Percentiles rank a stretch among this genome's conserved stretches.
These are phyloP conservation scores for Trametes versicolor DNA, from an alignment of 1,284 basidiomycete species.

Conservation along the genomic window DNA sequence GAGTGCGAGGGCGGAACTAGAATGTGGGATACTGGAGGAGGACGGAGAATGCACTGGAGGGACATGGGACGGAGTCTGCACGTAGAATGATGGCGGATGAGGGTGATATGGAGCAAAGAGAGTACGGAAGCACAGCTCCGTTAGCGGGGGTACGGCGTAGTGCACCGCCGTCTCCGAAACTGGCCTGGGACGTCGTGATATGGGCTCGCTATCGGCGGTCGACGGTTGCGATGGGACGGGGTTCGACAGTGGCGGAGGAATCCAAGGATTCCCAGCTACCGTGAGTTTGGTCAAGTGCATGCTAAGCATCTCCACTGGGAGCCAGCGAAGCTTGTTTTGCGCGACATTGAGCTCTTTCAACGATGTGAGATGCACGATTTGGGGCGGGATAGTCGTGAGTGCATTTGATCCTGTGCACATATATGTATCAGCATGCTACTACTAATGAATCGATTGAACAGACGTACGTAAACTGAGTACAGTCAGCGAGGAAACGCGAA, in stretches of 20 bases:
- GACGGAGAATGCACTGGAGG: background rate
- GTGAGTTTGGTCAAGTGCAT: conserved; percentile 59
- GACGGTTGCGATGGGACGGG: background rate
- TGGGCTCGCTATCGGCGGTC: background rate
- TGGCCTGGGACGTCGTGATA: conserved; percentile 17
- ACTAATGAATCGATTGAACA: too few species aligned
- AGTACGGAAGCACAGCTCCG: conserved; percentile 60
- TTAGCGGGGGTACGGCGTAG: conserved; percentile 53
- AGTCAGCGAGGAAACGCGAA: conserved; percentile 59
- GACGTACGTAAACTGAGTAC: conserved; percentile 66
- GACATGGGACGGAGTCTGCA: background rate
- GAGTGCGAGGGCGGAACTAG: background rate
- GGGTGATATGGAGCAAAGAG: conserved; percentile 50
- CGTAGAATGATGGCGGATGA: background rate
- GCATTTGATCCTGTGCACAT: conserved; percentile 60
- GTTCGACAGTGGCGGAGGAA: conserved; percentile 45
- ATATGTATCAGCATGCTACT: background rate
- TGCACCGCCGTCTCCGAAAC: conserved; percentile 38
- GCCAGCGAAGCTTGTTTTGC: conserved; percentile 64
- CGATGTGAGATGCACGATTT: conserved; percentile 63
- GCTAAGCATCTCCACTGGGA: conserved; percentile 71
- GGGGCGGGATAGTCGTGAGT: conserved; percentile 68
- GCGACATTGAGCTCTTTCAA: conserved; percentile 71
- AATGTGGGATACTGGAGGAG: background rate
- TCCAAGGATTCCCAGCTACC: conserved; percentile 68